Base-by-base conservation (phyloP, 345 rosid genomes). In the Populus euphratica region DNA sequence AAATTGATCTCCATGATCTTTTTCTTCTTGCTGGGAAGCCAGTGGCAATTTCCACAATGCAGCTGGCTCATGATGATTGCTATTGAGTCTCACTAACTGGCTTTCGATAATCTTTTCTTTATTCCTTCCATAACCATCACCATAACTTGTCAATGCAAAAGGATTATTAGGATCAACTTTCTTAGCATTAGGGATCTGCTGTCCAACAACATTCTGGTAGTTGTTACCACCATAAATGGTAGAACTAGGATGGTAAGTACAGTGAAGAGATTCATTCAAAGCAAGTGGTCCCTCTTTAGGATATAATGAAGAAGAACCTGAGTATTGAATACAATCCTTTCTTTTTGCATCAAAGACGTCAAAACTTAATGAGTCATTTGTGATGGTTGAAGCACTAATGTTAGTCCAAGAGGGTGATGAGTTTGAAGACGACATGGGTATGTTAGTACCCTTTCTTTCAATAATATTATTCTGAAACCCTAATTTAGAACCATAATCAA, bases 391-490 rank as follows among this genome's bases (percentile, higher is more conserved):
- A 33, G 68, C 77, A 38, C 67, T 75, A 73, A 29, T 44, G 10
- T 25, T 14, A 49, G 72, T 69, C 78, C 79, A 73, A 67, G 84
- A 23, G 68, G 79, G 79, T 49, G 73, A 72, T 75, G 71, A 69
- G 38, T 59, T 59, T n/a, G 52, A 56, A 79, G 62, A 81, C 29
- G 66, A 77, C 52, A 56, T 69, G 27, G 76, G 54, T 69, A 80
- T 77, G 56, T 68, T 43, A 59, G 8, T 59, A 49, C 70, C 59
- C 33, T 13, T 21, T 47, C 38, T 75, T 67, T 25, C 41, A 2
- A 70, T 50, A 4, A 10, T 35, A 16, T 59, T 63, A 39, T 31
- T 49, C 39, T 49, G 52, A 72, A 69, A 74, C 78, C 78, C 80
- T 72, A 76, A 52, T 35, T 75, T 62, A 64, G 8, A 21, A 33